phyloP scores from a whole-genome alignment of 306 rosid species.

The Alnus glutinosa region DNA sequence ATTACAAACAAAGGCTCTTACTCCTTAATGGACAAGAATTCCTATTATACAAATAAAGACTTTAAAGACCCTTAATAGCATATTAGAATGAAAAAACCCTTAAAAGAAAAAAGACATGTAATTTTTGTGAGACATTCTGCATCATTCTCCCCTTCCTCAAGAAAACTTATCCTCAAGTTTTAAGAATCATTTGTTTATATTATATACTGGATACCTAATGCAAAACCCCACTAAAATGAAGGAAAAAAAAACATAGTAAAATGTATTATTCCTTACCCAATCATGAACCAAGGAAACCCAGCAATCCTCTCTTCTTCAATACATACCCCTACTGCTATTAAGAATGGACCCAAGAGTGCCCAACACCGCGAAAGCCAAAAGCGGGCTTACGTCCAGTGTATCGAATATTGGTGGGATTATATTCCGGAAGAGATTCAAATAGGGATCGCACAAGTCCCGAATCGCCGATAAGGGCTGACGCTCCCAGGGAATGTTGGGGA shows the following conservation, averaged over 20 bases:
- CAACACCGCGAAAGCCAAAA: constrained; percentile 83
- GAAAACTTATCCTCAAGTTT: too few species aligned
- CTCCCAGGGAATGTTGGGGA: constrained; percentile 96
- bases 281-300: constrained; percentile 7
- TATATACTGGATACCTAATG: too few species aligned
- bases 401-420: constrained; percentile 85
- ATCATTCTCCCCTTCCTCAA: too few species aligned
- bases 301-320: constrained; percentile 21
- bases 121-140: too few species aligned
- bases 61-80: too few species aligned
- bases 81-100: too few species aligned
- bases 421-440: constrained; percentile 78
- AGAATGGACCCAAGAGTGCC: constrained; percentile 79
- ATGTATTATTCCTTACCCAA: constrained; percentile 17
- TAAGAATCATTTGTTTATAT: too few species aligned
- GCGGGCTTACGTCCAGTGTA: constrained; percentile 88
- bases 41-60: too few species aligned
- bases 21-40: too few species aligned
- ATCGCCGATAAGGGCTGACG: constrained; percentile 87
- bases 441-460: constrained; percentile 90
- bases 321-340: constrained; percentile 30
- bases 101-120: too few species aligned
- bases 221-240: too few species aligned
- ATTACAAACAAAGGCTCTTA: too few species aligned
- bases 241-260: background rate